Base-by-base conservation (phyloP, 2,329 filamentous ascomycete species). In the Aureobasidium sp. region DNA sequence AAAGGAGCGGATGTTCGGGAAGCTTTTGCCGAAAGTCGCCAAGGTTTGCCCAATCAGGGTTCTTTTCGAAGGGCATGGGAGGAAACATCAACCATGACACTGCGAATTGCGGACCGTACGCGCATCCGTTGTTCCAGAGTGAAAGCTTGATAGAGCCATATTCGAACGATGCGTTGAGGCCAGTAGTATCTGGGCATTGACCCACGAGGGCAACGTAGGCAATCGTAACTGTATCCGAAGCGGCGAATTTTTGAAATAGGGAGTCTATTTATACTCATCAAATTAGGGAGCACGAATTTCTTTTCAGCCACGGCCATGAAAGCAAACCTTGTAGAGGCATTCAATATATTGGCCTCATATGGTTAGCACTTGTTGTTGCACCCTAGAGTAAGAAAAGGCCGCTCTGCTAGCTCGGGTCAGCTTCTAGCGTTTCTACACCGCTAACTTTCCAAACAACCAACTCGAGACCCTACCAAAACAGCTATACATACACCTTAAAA, bases 1-100 rank as follows among this genome's bases (percentile, higher is more conserved):
- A 58, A 46, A 47, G 55, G 55, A 58, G 55, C 42, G 55, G 41
- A 47, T 47, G 29, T 26, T 29, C 39, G 39, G 53, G 55, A 58
- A 58, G 42, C 41, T 58, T 58, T 15, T 47, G 55, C 55, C 55
- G 55, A 37, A 17, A 23, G 23, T 37, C 55, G 55, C 41, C 41
- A 58, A 58, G 55, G 20, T 23, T 37, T 58, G 20, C 41, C 39
- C 12, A 20, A 44, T 46, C 27, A 46, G 53, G 39, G 41, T 57
- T 39, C 41, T n/a, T 5, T 37, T 39, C 9, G 17, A 55, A 26
- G 34, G 50, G 13, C 36, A 15, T 23, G 26, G 6, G 10, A 23
- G 12, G 3, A 6, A 36, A 15, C 51, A 44, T 20, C 20, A 20
- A 20, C 20, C 20, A 20, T 41, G 23, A 32, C 13, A 42, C 15